Base-by-base conservation (phyloP, 345 rosid genomes). In the Gossypium sturtianum region DNA sequence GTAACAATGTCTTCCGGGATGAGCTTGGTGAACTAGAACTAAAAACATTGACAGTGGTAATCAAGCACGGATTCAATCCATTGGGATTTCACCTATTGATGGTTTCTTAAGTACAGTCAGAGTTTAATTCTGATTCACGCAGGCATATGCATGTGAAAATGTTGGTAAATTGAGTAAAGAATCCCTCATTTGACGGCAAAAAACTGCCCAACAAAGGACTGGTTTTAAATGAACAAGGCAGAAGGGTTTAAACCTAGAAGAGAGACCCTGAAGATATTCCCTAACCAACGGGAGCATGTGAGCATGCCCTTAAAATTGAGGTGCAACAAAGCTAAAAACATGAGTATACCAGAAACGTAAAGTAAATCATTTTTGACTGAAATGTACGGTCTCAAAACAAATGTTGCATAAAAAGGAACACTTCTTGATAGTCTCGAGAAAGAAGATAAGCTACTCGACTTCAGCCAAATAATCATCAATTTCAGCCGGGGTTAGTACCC, bases 401-500 rank as follows among this genome's bases (percentile, higher is more conserved):
- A 53, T 44, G 76, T 53, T 19, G 53, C 68, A 73, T 60, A 25
- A 29, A 54, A 53, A 45, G 41, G 41, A 34, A 65, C 41, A n/a
- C 1, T 29, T 10, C 27, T 2, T 48, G 27, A 27, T 48, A 1
- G 23, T 47, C 59, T 48, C 22, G n/a, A 4, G 2, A 7, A 41
- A 48, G 67, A 76, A 43, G 2, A 63, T 51, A 77, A 76, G 62
- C 76, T 88, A 91, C 75, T 91, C 97, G 64, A 87, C 91, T 77
- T 84, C 87, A 43, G 78, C 83, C 81, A 84, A 75, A 57, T 81
- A 84, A 41, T 89, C 92, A 17, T 90, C 91, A 22, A 91, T 84
- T 81, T 91, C 97, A 17, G 90, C 90, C 12, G 94, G 87, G 15
- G 94, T 88, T 47, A 89, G 84, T 51, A 91, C 93, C 83, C 97